phyloP scores from a whole-genome alignment of 768 basidiomycete genomes.

The Roridomyces roridus region DNA sequence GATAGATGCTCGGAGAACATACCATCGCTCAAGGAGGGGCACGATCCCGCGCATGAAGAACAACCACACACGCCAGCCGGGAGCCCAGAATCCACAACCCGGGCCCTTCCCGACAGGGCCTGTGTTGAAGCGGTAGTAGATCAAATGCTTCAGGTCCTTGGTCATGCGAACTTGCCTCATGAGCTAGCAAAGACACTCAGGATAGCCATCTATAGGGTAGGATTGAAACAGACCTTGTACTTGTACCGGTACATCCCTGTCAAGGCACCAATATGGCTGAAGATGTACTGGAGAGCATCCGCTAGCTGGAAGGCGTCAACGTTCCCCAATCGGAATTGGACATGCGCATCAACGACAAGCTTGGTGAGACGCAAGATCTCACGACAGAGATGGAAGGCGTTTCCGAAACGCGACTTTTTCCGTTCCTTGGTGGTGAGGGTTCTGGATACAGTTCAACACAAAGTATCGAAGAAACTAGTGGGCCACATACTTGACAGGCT shows the following conservation, averaged over 20 bases:
- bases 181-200: conserved; percentile 52
- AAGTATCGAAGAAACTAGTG: neutral
- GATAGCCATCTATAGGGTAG: neutral
- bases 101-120: conserved; percentile 99
- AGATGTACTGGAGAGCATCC: conserved; percentile 97
- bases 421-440: conserved; percentile 99
- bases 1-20: conserved; percentile 22
- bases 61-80: conserved; percentile 99
- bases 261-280: conserved; percentile 94
- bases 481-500: conserved; percentile 79
- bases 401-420: conserved; percentile 99
- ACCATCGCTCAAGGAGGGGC: conserved; percentile 95
- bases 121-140: conserved; percentile 99
- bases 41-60: conserved; percentile 99
- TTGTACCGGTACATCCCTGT: conserved; percentile 99
- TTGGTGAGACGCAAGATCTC: conserved; percentile 98
- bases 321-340: conserved; percentile 97
- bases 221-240: conserved; percentile 75
- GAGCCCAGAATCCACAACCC: conserved; percentile 99
- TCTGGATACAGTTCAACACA: conserved; percentile 47
- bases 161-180: conserved; percentile 99
- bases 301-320: conserved; percentile 99
- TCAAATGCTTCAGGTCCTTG: conserved; percentile 97
- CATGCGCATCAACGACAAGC: conserved; percentile 98
- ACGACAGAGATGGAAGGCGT: conserved; percentile 97